phyloP scores from a whole-genome alignment of 257 asterid genomes.

The Ophiorrhiza pumila region DNA sequence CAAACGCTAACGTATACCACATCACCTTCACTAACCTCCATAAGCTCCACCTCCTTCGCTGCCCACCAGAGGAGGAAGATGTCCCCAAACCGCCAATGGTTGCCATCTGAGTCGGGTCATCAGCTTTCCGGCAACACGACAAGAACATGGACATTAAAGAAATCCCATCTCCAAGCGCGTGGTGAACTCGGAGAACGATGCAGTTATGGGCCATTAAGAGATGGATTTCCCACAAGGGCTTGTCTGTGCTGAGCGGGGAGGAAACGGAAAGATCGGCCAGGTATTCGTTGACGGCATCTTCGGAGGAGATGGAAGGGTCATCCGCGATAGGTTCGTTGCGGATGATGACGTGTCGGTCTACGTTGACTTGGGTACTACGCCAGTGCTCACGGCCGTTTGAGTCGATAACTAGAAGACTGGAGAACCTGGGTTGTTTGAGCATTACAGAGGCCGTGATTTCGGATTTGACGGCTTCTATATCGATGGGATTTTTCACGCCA shows the following conservation, averaged over 20 bases:
- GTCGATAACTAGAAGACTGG: constrained; percentile 62
- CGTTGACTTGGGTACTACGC: constrained; percentile 45
- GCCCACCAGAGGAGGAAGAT: constrained; percentile 1
- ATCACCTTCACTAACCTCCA: constrained; percentile 26
- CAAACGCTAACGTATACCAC: constrained; percentile 34
- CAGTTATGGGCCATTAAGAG: constrained; percentile 49
- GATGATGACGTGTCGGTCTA: constrained; percentile 56
- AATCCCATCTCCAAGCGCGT: constrained; percentile 76
- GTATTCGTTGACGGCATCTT: constrained; percentile 58
- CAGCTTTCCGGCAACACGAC: constrained; percentile 45
- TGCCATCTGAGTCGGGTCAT: constrained; percentile 40
- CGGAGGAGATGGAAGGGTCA: constrained; percentile 30
- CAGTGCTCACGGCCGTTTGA: constrained; percentile 53
- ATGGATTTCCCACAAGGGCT: constrained; percentile 76
- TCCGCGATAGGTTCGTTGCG: constrained; percentile 26
- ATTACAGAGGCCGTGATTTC: constrained; percentile 34
- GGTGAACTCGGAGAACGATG: constrained; percentile 59
- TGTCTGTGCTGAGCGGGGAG: constrained; percentile 50
- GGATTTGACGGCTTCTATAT: constrained; percentile 38
- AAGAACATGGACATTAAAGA: constrained; percentile 56
- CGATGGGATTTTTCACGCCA: constrained; percentile 33
- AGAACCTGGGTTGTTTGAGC: constrained; percentile 59
- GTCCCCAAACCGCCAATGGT: constrained; percentile 25
- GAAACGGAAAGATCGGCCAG: constrained; percentile 47
- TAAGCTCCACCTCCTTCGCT: constrained; percentile 26